Conservation (phyloP, 176 grass and related monocot species). For the Musa acuminata region DNA sequence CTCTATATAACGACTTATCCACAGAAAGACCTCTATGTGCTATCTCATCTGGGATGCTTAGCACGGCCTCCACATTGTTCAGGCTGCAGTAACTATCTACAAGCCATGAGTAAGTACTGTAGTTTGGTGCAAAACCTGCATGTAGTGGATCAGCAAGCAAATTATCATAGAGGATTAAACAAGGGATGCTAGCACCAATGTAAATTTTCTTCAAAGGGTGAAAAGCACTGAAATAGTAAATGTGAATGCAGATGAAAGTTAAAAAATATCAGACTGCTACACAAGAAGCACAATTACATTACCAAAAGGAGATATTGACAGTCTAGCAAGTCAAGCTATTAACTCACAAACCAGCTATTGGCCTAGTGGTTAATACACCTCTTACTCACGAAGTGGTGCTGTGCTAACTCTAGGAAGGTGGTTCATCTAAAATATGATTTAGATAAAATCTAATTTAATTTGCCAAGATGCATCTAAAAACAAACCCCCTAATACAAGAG, state of each 20-base stretch:
- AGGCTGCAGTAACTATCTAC: conserved; percentile 60
- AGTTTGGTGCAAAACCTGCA: conserved; percentile 62
- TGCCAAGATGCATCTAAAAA: background rate
- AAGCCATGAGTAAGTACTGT: conserved; percentile 67
- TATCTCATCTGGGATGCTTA: conserved; percentile 66
- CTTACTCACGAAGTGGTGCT: background rate
- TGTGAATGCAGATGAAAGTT: background rate
- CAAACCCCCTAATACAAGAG: background rate
- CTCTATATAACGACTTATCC: conserved; percentile 67
- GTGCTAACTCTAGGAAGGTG: background rate
- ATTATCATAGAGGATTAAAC: background rate
- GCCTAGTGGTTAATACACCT: background rate
- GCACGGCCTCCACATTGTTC: conserved; percentile 47
- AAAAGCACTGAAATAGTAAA: background rate
- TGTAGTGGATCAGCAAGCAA: conserved; percentile 12
- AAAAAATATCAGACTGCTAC: background rate
- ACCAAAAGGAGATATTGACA: background rate
- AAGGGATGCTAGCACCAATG: background rate
- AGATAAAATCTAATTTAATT: background rate
- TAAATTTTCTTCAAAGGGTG: background rate
- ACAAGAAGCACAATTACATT: no score
- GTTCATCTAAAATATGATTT: background rate
- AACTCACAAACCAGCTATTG: background rate
- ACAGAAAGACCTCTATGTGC: conserved; percentile 42
- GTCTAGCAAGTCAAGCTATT: background rate